Base-by-base conservation (phyloP, 768 basidiomycete genomes). In the Kwoniella sp. region DNA sequence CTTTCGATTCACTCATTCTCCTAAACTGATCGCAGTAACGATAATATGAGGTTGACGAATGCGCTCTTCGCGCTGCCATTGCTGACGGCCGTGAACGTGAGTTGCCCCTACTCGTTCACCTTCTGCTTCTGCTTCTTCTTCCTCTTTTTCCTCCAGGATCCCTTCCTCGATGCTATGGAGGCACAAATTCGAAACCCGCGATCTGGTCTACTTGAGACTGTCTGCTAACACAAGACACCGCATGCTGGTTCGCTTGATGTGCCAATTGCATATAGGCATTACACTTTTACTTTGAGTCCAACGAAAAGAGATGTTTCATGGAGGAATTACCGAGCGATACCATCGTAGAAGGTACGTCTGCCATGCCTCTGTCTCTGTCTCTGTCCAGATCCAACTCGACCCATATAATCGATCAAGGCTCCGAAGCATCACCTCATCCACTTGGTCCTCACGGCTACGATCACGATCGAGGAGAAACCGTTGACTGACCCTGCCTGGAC, bases 271-370 rank as follows among this genome's bases (percentile, higher is more conserved):
- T 31, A 13, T 30, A 79, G 67, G 92, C 91, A 29, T 88, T 99
- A 28, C 96, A 99, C 79, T 96, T 98, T 82, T 99, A 99, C 79
- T 87, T 99, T 63, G 93, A 96, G 78, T 88, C 93, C 20, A 90
- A 91, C 76, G 92, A 96, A 81, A 89, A 90, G 75, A 86, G 90
- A 54, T 99, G 96, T 80, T 98, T 98, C 82, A 86, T 98, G 64
- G 96, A 98, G 78, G 96, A 99, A 80, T 83, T 98, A 22, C 95
- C 96, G 13, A 87, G 88, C 2, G 90, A 95, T 81, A 97, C 93
- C n/a, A 88, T 93, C 29, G 91, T 95, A 38, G 91, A 96, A 84
- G 92, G 94, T 91, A 73, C 66, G 84, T 50, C n/a, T n/a, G n/a
- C n/a, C n/a, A 4, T 29, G 9, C 34, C 9, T 30, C 29, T 55